Conservation (phyloP, 495 filamentous ascomycete genomes). For the Aspergillus nidulans region DNA sequence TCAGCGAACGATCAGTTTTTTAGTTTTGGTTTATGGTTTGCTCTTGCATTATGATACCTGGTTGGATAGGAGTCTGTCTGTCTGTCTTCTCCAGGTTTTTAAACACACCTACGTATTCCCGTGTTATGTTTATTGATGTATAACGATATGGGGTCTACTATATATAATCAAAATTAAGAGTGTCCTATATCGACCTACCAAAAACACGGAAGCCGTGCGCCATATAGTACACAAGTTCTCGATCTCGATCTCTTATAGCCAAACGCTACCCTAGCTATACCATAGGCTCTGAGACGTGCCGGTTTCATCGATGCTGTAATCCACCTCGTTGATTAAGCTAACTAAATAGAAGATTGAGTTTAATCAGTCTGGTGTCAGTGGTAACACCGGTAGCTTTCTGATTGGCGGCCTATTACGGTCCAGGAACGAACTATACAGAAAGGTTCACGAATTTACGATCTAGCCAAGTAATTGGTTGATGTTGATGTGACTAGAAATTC, state of each 20-base stretch:
- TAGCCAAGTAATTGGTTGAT: no score
- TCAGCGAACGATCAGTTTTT: not conserved
- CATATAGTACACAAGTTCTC: no score
- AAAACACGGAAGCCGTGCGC: not conserved
- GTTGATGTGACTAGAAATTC: no score
- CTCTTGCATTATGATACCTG: constrained; percentile 1
- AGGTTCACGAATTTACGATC: no score
- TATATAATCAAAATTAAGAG: not conserved
- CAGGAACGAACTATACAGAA: no score
- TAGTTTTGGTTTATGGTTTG: not conserved
- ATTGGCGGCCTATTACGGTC: no score
- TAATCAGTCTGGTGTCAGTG: no score
- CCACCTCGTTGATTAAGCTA: no score
- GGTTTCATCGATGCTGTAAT: no score
- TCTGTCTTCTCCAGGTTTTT: not conserved
- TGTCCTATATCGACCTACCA: not conserved
- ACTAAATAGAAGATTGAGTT: no score
- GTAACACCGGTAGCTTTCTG: no score
- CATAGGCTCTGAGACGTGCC: not conserved
- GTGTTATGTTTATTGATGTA: not conserved
- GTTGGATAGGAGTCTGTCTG: constrained; percentile 4
- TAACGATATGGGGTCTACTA: not conserved
- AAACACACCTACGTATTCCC: not conserved
- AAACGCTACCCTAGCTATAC: not conserved
- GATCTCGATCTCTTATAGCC: no score